Percentiles rank a stretch among this genome's conserved stretches.
These are phyloP conservation scores for Fraxinus anomala DNA, from an alignment of 257 asterid genomes.

Conservation along the genomic window DNA sequence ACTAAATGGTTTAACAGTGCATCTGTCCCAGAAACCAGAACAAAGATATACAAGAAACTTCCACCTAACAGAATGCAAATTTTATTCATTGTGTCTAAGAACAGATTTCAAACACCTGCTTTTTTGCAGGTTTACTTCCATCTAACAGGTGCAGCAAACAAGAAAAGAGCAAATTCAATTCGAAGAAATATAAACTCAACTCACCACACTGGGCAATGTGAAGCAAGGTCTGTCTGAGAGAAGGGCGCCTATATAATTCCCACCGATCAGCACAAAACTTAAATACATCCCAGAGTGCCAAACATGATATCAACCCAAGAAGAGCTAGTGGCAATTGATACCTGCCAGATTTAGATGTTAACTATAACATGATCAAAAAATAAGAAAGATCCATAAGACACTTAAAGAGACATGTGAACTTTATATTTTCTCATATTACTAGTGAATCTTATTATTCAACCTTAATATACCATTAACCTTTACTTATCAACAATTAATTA, in stretches of 20 bases:
- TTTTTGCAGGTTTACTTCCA: not conserved
- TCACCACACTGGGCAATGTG: conserved; percentile 79
- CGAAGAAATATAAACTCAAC: conserved; percentile 33
- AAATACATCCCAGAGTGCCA: conserved; percentile 84
- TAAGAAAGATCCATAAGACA: not conserved
- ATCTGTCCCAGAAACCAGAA: not conserved
- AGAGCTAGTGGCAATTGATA: conserved; percentile 87
- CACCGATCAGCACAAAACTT: conserved; percentile 58
- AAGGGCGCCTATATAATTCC: conserved; percentile 60
- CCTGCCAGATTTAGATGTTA: conserved; percentile 39
- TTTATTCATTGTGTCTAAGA: not conserved
- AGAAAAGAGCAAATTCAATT: not conserved
- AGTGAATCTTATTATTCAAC: not conserved
- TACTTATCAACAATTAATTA: not conserved
- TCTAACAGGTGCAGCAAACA: conserved; percentile 8
- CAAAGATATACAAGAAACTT: not conserved
- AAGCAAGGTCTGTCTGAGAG: conserved; percentile 46
- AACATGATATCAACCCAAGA: conserved; percentile 64
- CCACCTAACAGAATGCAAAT: not conserved
- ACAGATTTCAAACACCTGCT: not conserved
- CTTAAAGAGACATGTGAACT: not conserved
- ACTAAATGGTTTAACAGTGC: not conserved
- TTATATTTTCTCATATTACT: not conserved
- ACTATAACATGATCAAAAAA: not conserved
- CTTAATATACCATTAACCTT: not conserved